A percentile compares a stretch with the other conserved stretches of the same genome.
Conservation (phyloP, 805 yeast species). For the Candida succiphila region DNA sequence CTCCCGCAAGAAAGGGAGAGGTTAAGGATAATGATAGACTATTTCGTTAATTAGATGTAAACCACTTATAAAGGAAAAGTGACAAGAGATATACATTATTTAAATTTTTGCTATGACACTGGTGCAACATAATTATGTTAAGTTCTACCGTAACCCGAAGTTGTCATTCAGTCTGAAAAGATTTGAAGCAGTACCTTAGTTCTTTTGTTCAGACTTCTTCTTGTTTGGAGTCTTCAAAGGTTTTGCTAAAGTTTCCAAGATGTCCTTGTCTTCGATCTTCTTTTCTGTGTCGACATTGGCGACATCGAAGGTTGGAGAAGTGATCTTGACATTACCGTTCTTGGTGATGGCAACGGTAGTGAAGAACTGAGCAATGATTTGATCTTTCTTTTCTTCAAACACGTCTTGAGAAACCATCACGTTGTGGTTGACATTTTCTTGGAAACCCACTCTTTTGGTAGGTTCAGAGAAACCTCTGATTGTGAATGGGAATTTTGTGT, state of each 20-base stretch:
- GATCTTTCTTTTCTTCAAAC: constrained; percentile 56
- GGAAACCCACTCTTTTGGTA: constrained; percentile 63
- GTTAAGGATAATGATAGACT: too few relatives aligned
- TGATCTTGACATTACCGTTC: constrained; percentile 58
- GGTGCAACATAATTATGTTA: too few relatives aligned
- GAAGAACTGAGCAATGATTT: constrained; percentile 59
- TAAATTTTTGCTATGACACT: too few relatives aligned
- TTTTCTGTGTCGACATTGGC: constrained; percentile 45
- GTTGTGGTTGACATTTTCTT: constrained; percentile 61
- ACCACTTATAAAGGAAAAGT: too few relatives aligned
- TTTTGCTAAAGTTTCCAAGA: constrained; percentile 33
- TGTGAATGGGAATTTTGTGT: constrained; percentile 60
- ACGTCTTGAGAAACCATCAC: constrained; percentile 62
- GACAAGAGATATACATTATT: too few relatives aligned
- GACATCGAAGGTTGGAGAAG: constrained; percentile 43
- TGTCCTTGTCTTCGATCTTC: constrained; percentile 40
- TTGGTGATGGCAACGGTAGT: constrained; percentile 70
- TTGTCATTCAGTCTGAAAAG: too few relatives aligned
- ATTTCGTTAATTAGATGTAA: too few relatives aligned
- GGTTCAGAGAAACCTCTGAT: constrained; percentile 58
- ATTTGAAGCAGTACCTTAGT: too few relatives aligned
- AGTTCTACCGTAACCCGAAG: too few relatives aligned
- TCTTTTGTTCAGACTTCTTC: constrained; percentile 31
- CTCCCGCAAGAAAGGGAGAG: too few relatives aligned
- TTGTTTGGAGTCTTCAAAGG: constrained; percentile 42